Base-by-base conservation (phyloP, 805 yeast genomes). In the Pachysolen tannophilus region DNA sequence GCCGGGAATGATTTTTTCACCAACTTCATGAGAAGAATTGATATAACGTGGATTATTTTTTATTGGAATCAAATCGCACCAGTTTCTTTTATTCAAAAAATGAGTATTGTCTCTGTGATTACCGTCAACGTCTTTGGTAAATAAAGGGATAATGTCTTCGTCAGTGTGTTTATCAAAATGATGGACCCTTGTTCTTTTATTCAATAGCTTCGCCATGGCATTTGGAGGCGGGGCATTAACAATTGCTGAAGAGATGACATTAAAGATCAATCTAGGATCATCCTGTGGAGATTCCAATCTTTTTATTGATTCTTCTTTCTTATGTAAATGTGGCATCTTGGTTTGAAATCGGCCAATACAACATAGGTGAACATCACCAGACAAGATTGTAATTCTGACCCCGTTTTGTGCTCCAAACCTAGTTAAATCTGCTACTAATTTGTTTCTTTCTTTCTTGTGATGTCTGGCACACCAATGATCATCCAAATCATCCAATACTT, bases 391-490 rank as follows among this genome's bases (percentile, higher is more conserved):
- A 39, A 92, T 58, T 45, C 98, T 68, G 4, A 82, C 75, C 4
- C 79, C 79, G 43, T 69, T 54, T 20, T 58, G 47, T 21, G 82
- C 69, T 3, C 90, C 86, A 48, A 87, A 75, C 29, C 71, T 71
- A 42, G 78, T 75, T 30, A 90, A 61, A 41, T 63, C 63, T 26
- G 64, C 67, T 42, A 88, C 60, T 26, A 90, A 64, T 44, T 54
- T 52, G 56, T 90, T 90, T 41, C 98, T 72, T 59, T 90, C 98
- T 32, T 58, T 57, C 55, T 90, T 92, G 60, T 90, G 98, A 53
- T 79, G 72, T 40, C 69, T 69, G 3, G 95, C 80, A 55, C 97
- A 87, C 98, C 98, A 90, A 60, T 90, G 97, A 54, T 90, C 98
- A 51, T 87, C 80, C 56, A 92, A 66, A 55, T 90, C 97, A 52